Conservation (phyloP, 176 grass and related monocot species). For the Bonia amplexicaulis region DNA sequence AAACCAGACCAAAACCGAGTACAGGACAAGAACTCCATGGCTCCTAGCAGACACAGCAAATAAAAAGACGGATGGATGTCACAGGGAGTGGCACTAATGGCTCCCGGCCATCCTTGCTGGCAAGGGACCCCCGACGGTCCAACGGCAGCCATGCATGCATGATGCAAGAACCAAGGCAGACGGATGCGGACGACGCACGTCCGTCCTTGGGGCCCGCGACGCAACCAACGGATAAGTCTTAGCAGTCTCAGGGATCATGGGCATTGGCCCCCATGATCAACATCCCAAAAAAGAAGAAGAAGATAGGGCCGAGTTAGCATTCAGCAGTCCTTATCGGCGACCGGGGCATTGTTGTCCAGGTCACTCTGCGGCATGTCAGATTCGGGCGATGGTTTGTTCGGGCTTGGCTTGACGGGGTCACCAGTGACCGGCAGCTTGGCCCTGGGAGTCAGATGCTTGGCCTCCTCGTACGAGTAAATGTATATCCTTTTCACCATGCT, state of each 20-base stretch:
- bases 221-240: constrained; percentile 36
- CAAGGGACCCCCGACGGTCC: constrained; percentile 16
- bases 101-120: constrained; percentile 21
- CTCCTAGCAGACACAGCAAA: constrained; percentile 31
- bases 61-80: constrained; percentile 13
- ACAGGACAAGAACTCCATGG: constrained; percentile 1
- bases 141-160: background rate
- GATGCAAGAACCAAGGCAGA: constrained; percentile 11
- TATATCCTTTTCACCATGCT: constrained; percentile 69
- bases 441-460: constrained; percentile 52
- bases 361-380: constrained; percentile 33
- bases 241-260: constrained; percentile 29
- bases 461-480: constrained; percentile 75
- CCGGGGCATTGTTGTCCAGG: constrained; percentile 3
- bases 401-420: constrained; percentile 35
- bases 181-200: background rate
- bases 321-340: constrained; percentile 46
- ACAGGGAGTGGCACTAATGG: background rate
- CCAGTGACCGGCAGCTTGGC: constrained; percentile 37
- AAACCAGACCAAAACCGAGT: constrained; percentile 13
- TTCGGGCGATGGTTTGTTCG: constrained; percentile 25
- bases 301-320: constrained; percentile 22
- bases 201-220: constrained; percentile 6
- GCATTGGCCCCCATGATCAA: constrained; percentile 36
- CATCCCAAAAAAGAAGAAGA: constrained; percentile 15